phyloP scores from a whole-genome alignment of 2,329 filamentous ascomycete genomes.

The Pseudogymnoascus sp. region DNA sequence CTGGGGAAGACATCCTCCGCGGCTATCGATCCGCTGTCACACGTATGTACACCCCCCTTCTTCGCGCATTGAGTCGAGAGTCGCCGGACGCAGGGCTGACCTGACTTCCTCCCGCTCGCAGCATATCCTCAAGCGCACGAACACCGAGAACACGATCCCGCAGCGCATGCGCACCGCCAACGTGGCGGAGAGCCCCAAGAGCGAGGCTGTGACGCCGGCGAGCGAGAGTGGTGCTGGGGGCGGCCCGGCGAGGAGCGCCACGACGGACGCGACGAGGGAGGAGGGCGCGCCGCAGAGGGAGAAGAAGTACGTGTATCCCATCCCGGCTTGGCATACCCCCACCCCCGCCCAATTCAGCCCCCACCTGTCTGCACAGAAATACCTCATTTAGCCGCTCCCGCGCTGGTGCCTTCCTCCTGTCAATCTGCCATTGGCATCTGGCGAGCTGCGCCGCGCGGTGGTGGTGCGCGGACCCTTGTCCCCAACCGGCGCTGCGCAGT shows the following conservation, averaged over 20 bases:
- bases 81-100: neutral
- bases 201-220: constrained; percentile 25
- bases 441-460: neutral
- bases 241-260: constrained; percentile 30
- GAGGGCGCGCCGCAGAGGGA: constrained; percentile 39
- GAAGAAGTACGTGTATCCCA: constrained; percentile 55
- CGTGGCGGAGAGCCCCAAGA: constrained; percentile 43
- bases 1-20: constrained; percentile 17
- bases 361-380: neutral
- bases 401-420: neutral
- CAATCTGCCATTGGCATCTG: neutral
- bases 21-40: constrained; percentile 58
- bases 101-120: neutral
- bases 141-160: constrained; percentile 50
- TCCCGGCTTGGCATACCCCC: neutral
- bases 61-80: neutral
- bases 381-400: neutral
- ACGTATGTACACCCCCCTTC: constrained; percentile 40
- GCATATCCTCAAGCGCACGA: constrained; percentile 59
- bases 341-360: neutral
- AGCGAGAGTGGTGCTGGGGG: constrained; percentile 26
- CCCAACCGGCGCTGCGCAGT: constrained; percentile 16
- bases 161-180: constrained; percentile 41
- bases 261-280: constrained; percentile 21
- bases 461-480: constrained; percentile 1